phyloP scores from a whole-genome alignment of 1,284 basidiomycete species.

The Trichosporon sp. region DNA sequence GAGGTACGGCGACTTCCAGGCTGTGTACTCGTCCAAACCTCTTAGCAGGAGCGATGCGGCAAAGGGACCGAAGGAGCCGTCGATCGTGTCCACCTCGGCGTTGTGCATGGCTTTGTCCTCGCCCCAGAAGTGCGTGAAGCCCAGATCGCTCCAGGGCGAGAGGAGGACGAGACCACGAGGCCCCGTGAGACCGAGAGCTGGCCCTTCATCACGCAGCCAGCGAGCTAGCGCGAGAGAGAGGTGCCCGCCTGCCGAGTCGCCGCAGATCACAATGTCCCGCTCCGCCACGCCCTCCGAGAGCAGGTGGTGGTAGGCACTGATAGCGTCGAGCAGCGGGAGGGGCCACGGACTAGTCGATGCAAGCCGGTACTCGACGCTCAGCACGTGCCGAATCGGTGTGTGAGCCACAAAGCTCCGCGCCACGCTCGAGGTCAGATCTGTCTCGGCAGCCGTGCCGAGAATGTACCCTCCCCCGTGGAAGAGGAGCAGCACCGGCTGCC shows the following conservation, averaged over 20 bases:
- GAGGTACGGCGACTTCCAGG: constrained; percentile 35
- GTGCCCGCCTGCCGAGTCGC: constrained; percentile 68
- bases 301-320: constrained; percentile 60
- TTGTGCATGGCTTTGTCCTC: constrained; percentile 27
- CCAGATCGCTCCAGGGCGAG: constrained; percentile 59
- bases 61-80: constrained; percentile 42
- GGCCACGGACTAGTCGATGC: constrained; percentile 53
- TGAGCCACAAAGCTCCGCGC: constrained; percentile 32
- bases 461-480: constrained; percentile 45
- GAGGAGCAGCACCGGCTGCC: constrained; percentile 35
- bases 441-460: constrained; percentile 39
- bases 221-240: constrained; percentile 54
- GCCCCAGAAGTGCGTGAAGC: constrained; percentile 42
- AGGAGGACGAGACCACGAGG: constrained; percentile 56
- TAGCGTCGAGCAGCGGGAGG: constrained; percentile 58
- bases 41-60: constrained; percentile 39
- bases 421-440: constrained; percentile 35
- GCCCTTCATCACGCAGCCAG: constrained; percentile 36
- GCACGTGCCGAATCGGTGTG: constrained; percentile 39
- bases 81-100: constrained; percentile 35
- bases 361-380: constrained; percentile 40
- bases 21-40: constrained; percentile 25
- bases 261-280: constrained; percentile 59
- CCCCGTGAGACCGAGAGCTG: constrained; percentile 20
- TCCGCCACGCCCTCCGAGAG: constrained; percentile 52